Base-by-base conservation (phyloP, 2,329 filamentous ascomycete genomes). In the Stenocarpella maydis region DNA sequence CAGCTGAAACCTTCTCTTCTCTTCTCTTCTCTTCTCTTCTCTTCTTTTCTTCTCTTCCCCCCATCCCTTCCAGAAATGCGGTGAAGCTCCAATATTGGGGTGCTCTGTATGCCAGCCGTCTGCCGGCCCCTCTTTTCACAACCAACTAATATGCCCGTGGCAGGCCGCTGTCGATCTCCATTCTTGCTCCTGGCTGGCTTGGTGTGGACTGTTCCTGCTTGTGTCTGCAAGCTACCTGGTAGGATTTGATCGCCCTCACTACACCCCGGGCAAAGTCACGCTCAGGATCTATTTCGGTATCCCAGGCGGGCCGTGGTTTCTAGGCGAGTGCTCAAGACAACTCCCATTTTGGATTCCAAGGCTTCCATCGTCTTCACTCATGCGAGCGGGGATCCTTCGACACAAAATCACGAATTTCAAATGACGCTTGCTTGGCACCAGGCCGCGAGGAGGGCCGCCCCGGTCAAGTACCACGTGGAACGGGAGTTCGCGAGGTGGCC, bases 351-450 rank as follows among this genome's bases (percentile, higher is more conserved):
- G 19, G 41, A 19, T 21, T 34, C 19, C 24, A n/a, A n/a, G n/a
- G 14, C n/a, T n/a, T 17, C 26, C 2, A 7, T 31, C 2, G 34
- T 0, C 17, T 17, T 34, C 39, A 9, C 39, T 49, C 19, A n/a
- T 37, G 43, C 28, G 14, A 63, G 9, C 31, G 31, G 58, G 26
- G n/a, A 63, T 63, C 58, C 43, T 63, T 49, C 43, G 6, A 60
- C 15, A 54, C 2, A 14, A 19, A 5, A 28, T 37, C 39, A 43
- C 6, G 21, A 10, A 26, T 41, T 58, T 12, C 34, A 37, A 37
- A 10, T 28, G 39, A 31, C 55, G n/a, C n/a, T n/a, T n/a, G 9
- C 41, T 28, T 58, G 54, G 24, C 55, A 45, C n/a, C 19, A 60
- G 28, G 39, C 28, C 15, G 39, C 17, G 26, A 24, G 34, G 24